Evolutionary conservation across 805 yeast species (phyloP), one percentile per base, ranked within the genome.

Genomic region (Hanseniaspora valbyensis): DNA sequence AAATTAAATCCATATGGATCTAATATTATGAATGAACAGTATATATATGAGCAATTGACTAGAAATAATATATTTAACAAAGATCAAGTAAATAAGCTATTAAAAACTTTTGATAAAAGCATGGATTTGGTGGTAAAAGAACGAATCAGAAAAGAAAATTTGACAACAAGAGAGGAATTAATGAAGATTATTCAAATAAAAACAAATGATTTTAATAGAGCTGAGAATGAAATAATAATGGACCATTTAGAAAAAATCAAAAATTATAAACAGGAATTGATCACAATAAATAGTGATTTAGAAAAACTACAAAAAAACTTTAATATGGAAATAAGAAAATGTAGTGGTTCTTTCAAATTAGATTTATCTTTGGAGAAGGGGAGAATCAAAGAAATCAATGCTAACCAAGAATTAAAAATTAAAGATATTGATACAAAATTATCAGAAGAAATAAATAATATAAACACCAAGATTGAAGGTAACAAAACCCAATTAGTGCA

Each of bases 401-500:
- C 95, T 2, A 82, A 81, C 54, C 96, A 90, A 65, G 96, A 90
- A 65, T 75, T 87, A 63, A 87, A 88, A 63, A 86, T 92, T 53
- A 92, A 87, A 64, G 98, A 92, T 61, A 87, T 95, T 2, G 94
- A 88, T 61, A 86, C 96, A 3, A 74, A 95, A 55, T 89, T 92
- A 50, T 96, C 92, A 63, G 95, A 92, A 66, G 98, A 92, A 60
- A 82, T 92, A 25, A 82, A 90, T 36, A 90, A 92, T 62, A 85
- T 92, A 78, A 89, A 85, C 66, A 85, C 89, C 73, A 96, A 90
- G 66, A 88, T 92, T 57, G 95, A 92, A 61, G 80, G 86, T 40
- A 95, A 90, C 29, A 92, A 92, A 69, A 86, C 95, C 1, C 96
- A 92, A 64, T 96, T 92, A 44, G 78, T 88, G 81, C 98, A 92